These are phyloP conservation scores for Cucumis melo DNA, from an alignment of 306 rosid genomes.

Conservation along the genomic window DNA sequence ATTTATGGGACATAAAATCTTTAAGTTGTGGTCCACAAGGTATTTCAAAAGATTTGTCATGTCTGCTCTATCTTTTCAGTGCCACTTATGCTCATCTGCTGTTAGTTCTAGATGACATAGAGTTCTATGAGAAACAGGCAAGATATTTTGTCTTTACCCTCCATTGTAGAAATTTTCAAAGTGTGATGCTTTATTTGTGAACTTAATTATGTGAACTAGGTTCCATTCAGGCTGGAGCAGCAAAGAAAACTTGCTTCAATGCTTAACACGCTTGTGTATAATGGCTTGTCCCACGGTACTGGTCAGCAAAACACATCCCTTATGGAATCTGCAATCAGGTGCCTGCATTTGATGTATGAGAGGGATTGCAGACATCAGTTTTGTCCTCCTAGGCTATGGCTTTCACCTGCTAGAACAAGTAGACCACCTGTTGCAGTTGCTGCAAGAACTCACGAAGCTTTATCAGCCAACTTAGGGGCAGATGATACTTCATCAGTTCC, in stretches of 20 bases:
- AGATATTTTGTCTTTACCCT: conserved; percentile 3
- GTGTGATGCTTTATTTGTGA: conserved; percentile 11
- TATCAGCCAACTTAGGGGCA: conserved; percentile 40
- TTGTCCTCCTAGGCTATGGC: conserved; percentile 86
- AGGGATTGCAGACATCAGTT: conserved; percentile 94
- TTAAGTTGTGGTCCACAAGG: conserved; percentile 75
- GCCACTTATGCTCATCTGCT: conserved; percentile 88
- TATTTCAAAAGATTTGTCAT: conserved; percentile 50
- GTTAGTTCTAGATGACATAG: conserved; percentile 91
- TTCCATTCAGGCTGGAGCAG: conserved; percentile 85
- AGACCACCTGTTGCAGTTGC: conserved; percentile 82
- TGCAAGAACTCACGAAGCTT: conserved; percentile 80
- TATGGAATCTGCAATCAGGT: conserved; percentile 81
- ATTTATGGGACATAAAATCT: conserved; percentile 66
- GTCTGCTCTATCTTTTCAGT: conserved; percentile 82
- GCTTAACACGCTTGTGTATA: conserved; percentile 86
- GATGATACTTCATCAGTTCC: conserved; percentile 43
- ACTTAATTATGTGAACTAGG: conserved; percentile 37
- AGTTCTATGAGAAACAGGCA: conserved; percentile 95
- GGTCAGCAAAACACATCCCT: conserved; percentile 47
- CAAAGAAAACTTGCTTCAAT: conserved; percentile 67
- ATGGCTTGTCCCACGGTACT: conserved; percentile 51
- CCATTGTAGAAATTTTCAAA: conserved; percentile 1
- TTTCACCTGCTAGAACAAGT: conserved; percentile 79
- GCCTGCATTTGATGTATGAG: conserved; percentile 93